Conservation (phyloP, 1,284 basidiomycete species). For the Phellopilus nigrolimitatus region DNA sequence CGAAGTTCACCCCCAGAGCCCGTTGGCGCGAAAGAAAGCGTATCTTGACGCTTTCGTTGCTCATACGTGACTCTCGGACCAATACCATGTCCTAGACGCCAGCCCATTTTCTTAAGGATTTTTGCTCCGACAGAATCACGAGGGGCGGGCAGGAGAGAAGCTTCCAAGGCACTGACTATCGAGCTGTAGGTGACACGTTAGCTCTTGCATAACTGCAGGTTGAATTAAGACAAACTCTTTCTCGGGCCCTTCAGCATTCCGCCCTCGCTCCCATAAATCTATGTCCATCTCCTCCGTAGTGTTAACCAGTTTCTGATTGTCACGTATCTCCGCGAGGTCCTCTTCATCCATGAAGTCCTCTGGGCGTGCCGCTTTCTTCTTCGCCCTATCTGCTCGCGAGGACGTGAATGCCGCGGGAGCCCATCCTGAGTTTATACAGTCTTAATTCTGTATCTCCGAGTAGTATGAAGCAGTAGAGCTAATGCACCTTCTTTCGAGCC, state of each 20-base stretch:
- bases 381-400: slow-evolving; percentile 71
- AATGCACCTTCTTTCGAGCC: slow-evolving; percentile 87
- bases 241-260: slow-evolving; percentile 32
- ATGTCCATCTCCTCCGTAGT: slow-evolving; percentile 73
- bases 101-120: slow-evolving; percentile 92
- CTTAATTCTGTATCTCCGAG: neutral
- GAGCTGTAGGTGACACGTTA: slow-evolving; percentile 38
- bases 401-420: slow-evolving; percentile 88
- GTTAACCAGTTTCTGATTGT: slow-evolving; percentile 69
- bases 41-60: slow-evolving; percentile 69
- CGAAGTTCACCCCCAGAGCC: slow-evolving; percentile 40
- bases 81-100: slow-evolving; percentile 89
- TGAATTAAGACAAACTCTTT: slow-evolving; percentile 38
- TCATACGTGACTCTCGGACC: slow-evolving; percentile 85
- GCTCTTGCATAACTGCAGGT: neutral
- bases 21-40: slow-evolving; percentile 37
- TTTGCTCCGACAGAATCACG: slow-evolving; percentile 75
- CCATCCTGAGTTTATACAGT: slow-evolving; percentile 66
- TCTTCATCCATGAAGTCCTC: slow-evolving; percentile 99
- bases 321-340: slow-evolving; percentile 79
- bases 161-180: slow-evolving; percentile 54
- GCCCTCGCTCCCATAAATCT: slow-evolving; percentile 51
- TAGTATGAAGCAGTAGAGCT: neutral
- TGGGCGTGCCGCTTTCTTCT: slow-evolving; percentile 52
- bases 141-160: slow-evolving; percentile 53